A percentile compares a stretch with the other conserved stretches of the same genome.
Conservation (phyloP, 2,329 filamentous ascomycete genomes). For the Diaporthe longicolla region DNA sequence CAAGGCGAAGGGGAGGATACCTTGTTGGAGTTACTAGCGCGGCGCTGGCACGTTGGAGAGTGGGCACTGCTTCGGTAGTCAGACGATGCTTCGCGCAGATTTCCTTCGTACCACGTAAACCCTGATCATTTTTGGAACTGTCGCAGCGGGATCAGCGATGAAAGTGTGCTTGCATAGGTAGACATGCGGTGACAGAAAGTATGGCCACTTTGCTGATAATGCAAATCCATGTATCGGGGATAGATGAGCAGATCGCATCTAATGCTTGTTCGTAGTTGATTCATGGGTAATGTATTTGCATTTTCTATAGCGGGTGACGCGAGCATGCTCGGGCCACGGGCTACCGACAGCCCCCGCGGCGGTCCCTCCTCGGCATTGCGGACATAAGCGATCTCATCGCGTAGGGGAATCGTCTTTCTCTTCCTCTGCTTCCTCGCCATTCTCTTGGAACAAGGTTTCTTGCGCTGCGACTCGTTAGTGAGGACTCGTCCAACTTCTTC, state of each 20-base stretch:
- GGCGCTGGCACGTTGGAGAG: not conserved
- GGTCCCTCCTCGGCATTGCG: too few species aligned
- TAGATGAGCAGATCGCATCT: too few species aligned
- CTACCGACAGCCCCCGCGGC: not conserved
- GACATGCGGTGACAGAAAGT: not conserved
- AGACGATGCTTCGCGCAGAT: not conserved
- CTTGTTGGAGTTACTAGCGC: not conserved
- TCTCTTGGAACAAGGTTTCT: constrained; percentile 69
- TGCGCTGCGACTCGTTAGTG: constrained; percentile 63
- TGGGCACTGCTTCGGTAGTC: not conserved
- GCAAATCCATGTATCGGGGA: too few species aligned
- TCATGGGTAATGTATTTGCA: constrained; percentile 22
- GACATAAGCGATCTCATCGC: constrained; percentile 59
- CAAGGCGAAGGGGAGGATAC: not conserved
- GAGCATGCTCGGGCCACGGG: not conserved
- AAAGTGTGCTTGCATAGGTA: not conserved
- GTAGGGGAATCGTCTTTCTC: constrained; percentile 64
- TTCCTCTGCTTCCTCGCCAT: constrained; percentile 58
- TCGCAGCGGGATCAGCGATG: not conserved
- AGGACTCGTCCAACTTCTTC: not conserved
- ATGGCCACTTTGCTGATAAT: not conserved
- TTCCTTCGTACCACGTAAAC: not conserved
- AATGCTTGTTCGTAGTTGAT: not conserved
- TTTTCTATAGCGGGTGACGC: not conserved
- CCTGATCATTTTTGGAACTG: not conserved